Evolutionary conservation across 2,329 filamentous ascomycete genomes (phyloP), one percentile per base, ranked within the genome.

Genomic region (Nakataea oryzae): DNA sequence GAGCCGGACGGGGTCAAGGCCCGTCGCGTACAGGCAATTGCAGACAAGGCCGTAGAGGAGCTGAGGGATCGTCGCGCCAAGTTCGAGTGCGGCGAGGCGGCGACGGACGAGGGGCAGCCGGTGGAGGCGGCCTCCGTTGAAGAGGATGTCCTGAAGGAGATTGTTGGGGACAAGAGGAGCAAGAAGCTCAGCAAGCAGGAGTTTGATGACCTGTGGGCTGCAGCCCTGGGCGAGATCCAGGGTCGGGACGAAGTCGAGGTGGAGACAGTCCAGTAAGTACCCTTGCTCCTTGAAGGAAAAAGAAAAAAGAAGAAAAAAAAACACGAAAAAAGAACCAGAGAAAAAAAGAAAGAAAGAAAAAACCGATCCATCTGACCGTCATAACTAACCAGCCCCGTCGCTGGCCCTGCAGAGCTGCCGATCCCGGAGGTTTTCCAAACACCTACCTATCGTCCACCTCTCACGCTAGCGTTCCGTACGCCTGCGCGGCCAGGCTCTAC

Each of bases 1-100:
- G 93, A 97, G 74, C 90, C 95, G 0, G 96, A 99, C 73, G 92
- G 92, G 64, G 91, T 96, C 70, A 97, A 96, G 74, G 91, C 89
- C 9, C 86, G 91, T 54, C 88, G 90, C 24, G 89, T 97, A 59
- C 91, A 93, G 69, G 85, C 88, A 26, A 91, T 99, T 21, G 91
- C 93, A 9, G 88, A 97, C 71, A 89, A 88, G 72, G 92, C 90
- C 1, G 83, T 97, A 4, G 91, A 96, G 69, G 88, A 93, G 68
- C 82, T 99, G 59, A 85, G 95, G 61, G 86, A 96, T 67, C 86
- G 90, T 54, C 86, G 91, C 63, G 95, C 95, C 62, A 88, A 92
- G 69, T 97, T 87, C 70, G 95, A 99, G 76, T 99, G 95, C 69
- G 91, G 93, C 24, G 88, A 91, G 64, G 78, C 87, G 14, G 72